Base-by-base conservation (phyloP, 2,329 filamentous ascomycete species). In the Calonectria ilicicola region DNA sequence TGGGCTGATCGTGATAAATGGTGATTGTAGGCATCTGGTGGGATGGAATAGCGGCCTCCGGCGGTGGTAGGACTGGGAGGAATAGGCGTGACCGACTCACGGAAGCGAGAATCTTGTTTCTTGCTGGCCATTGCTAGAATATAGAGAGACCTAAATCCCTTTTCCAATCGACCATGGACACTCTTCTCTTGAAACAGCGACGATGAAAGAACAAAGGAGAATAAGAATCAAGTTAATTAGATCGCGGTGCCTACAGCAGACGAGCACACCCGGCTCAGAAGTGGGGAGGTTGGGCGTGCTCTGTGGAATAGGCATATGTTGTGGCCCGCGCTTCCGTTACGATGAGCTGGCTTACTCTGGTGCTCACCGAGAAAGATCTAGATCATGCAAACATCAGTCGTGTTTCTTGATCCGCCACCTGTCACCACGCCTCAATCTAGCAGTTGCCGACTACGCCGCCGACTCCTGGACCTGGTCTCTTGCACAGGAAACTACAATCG, bases 91-190 rank as follows among this genome's bases (percentile, higher is more conserved):
- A 60, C 67, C 53, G 76, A 70, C 76, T 78, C 76, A 35, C 71
- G 23, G 70, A 77, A 78, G 38, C 75, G 76, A 73, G 76, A 78
- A 53, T 27, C 51, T 40, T 67, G 49, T 70, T 78, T 78, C 62
- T 78, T 76, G 9, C 76, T 70, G 63, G 47, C 44, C 75, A 77
- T 77, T 23, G 26, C 42, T 70, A 3, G 44, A 27, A 40, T 19
- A 3, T n/a, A 27, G 14, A 14, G 51, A 35, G 29, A 23, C 7
- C 58, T 51, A 27, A 64, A 21, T 49, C 35, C 53, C 23, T 47
- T 62, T 47, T 32, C 23, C 62, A 76, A 27, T 40, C 29, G 47
- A 72, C 38, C 65, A 21, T 71, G 38, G 66, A 67, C 49, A 32
- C 72, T 63, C 72, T 63, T 65, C 58, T 65, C 42, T 63, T 53